These are phyloP conservation scores for Xylaria telfairii DNA, from an alignment of 495 filamentous ascomycete species.

Conservation along the genomic window DNA sequence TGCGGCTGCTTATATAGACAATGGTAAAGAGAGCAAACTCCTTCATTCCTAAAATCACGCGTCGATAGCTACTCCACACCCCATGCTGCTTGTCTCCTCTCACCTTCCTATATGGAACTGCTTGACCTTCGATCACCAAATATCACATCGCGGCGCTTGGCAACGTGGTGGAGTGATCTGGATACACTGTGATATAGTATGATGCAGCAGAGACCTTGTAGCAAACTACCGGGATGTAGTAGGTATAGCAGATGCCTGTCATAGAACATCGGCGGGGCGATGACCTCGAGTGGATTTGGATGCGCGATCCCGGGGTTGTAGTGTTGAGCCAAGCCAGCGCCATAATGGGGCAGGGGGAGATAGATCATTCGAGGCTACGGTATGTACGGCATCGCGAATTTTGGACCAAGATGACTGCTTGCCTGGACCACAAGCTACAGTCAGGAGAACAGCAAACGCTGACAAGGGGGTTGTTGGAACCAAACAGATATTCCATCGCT, in stretches of 20 bases:
- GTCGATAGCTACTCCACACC: conserved; percentile 13
- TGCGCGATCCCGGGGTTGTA: background rate
- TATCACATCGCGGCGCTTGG: conserved; percentile 16
- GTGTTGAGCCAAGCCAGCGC: conserved; percentile 6
- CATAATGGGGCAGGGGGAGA: background rate
- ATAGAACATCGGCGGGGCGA: background rate
- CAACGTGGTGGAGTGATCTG: background rate
- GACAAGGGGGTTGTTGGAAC: conserved; percentile 9
- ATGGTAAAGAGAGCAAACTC: background rate
- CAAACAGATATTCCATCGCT: background rate
- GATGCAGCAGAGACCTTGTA: background rate
- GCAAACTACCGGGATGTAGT: conserved; percentile 9
- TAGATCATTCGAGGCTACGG: background rate
- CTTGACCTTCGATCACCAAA: background rate
- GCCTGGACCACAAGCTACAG: conserved; percentile 16
- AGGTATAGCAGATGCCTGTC: conserved; percentile 12
- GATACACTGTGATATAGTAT: background rate
- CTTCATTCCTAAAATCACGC: conserved; percentile 6
- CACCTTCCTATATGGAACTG: conserved; percentile 23
- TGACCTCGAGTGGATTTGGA: background rate
- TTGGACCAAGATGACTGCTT: background rate
- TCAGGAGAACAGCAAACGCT: conserved; percentile 17
- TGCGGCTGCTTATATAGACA: conserved; percentile 12
- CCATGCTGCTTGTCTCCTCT: background rate
- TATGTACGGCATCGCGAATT: background rate